These are phyloP conservation scores for Oryza officinalis DNA, from an alignment of 176 grass and related monocot species.

Conservation along the genomic window DNA sequence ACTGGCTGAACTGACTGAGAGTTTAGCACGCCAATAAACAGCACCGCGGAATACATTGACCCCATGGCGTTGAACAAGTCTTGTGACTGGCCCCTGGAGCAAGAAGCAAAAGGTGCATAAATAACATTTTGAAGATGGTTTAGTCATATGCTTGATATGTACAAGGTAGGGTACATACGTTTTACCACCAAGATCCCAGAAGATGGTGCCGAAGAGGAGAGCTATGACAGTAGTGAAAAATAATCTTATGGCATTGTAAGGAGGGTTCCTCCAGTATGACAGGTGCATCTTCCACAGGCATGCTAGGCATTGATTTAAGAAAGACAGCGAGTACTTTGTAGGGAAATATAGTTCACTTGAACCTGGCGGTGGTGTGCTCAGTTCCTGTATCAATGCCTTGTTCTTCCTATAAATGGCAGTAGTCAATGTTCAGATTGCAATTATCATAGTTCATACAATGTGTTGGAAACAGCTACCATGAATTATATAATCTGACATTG, in stretches of 20 bases:
- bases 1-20: constrained; percentile 72
- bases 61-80: constrained; percentile 88
- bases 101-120: constrained; percentile 1
- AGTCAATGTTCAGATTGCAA: not conserved
- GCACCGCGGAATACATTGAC: constrained; percentile 69
- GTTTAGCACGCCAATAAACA: constrained; percentile 78
- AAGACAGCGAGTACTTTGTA: constrained; percentile 38
- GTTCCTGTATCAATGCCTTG: constrained; percentile 44
- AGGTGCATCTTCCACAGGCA: constrained; percentile 49
- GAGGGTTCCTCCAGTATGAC: constrained; percentile 59
- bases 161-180: constrained; percentile 25
- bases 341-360: constrained; percentile 41
- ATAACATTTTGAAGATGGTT: not conserved
- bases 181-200: constrained; percentile 49
- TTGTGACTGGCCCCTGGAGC: constrained; percentile 41
- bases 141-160: not conserved
- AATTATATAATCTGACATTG: not conserved
- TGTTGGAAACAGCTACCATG: too few relatives aligned
- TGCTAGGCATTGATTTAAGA: constrained; percentile 41
- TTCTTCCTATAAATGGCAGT: constrained; percentile 34
- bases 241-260: constrained; percentile 40
- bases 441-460: not conserved
- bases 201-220: constrained; percentile 35
- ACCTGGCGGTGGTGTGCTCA: constrained; percentile 27
- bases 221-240: constrained; percentile 40